Conservation (phyloP, 148 eudicot genomes). For the Rhododendron williamsianum region DNA sequence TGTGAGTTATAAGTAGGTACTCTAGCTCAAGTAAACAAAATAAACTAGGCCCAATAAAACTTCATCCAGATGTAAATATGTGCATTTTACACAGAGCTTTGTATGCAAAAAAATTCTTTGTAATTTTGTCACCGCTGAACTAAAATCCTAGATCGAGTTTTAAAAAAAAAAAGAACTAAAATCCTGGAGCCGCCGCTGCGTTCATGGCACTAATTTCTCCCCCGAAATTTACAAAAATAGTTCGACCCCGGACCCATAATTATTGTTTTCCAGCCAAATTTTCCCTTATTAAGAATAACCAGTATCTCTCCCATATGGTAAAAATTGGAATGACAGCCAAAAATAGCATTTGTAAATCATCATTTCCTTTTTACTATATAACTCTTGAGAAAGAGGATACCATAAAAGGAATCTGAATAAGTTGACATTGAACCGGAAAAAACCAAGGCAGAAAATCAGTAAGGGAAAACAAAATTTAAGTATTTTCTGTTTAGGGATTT, state of each 20-base stretch:
- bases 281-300: background rate
- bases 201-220: background rate
- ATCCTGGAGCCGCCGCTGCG: too few species aligned
- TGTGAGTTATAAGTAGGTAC: too few species aligned
- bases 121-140: too few species aligned
- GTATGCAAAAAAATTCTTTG: too few species aligned
- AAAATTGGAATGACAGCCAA: background rate
- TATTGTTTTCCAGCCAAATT: background rate
- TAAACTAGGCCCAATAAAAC: too few species aligned
- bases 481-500: background rate
- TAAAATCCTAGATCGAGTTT: too few species aligned
- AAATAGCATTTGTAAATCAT: background rate
- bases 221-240: background rate
- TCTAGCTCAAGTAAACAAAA: too few species aligned
- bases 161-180: too few species aligned
- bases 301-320: background rate
- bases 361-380: background rate
- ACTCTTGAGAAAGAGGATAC: background rate
- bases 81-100: too few species aligned
- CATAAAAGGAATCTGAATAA: background rate
- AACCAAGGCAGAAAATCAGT: background rate
- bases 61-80: too few species aligned
- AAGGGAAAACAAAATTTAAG: background rate
- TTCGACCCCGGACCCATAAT: background rate
- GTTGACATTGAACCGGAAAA: background rate